Evolutionary conservation across 2,329 filamentous ascomycete species (phyloP).

Genomic region (Talaromyces atroroseus): DNA sequence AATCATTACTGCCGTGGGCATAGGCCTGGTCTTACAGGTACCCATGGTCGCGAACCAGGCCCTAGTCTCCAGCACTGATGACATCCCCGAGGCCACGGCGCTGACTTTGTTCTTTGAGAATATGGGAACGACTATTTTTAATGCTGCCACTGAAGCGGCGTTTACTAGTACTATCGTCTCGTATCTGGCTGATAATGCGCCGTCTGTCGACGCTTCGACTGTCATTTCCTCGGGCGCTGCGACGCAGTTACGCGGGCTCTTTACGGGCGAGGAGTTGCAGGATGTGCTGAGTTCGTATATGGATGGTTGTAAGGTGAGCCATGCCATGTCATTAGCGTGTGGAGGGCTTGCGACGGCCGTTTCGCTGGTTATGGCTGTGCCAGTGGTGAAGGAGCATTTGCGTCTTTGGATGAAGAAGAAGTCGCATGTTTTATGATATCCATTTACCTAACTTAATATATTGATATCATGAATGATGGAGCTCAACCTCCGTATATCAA

Average conservation of each 20-base stretch:
- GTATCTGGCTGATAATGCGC: background rate
- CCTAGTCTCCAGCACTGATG: background rate
- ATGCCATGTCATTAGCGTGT: constrained; percentile 7
- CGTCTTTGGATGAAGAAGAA: background rate
- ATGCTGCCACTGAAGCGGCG: constrained; percentile 4
- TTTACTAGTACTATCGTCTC: constrained; percentile 8
- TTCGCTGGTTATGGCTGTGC: constrained; percentile 7
- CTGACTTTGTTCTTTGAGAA: constrained; percentile 10
- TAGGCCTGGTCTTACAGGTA: constrained; percentile 5
- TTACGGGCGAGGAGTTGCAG: constrained; percentile 4
- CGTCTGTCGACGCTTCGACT: background rate
- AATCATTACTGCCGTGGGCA: constrained; percentile 14
- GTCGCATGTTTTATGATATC: background rate
- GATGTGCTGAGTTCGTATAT: constrained; percentile 5
- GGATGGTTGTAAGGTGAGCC: constrained; percentile 7
- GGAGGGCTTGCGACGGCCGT: constrained; percentile 1
- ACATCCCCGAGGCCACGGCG: constrained; percentile 7
- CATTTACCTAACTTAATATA: no score
- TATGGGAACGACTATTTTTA: constrained; percentile 10
- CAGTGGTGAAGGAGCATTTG: constrained; percentile 2
- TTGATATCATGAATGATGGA: no score
- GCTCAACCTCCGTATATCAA: no score
- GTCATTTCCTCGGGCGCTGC: constrained; percentile 3
- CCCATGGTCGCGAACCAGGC: constrained; percentile 11
- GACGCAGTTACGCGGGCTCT: constrained; percentile 4